Evolutionary conservation across 1,284 basidiomycete genomes (phyloP), one percentile per base, ranked within the genome.

Genomic region (Ganoderma leucocontextum): DNA sequence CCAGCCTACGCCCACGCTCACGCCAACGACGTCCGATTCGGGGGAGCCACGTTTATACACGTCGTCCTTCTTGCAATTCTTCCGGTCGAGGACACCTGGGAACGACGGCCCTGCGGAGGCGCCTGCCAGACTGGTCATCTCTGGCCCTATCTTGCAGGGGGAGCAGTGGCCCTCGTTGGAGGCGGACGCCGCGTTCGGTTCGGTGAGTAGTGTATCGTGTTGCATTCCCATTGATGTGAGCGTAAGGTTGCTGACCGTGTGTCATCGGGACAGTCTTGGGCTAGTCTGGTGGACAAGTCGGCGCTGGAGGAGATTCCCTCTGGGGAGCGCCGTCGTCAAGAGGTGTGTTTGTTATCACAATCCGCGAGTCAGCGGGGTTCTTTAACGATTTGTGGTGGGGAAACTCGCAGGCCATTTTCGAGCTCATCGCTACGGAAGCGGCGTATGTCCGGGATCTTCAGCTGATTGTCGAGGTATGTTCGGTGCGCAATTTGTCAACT

Each of bases 381-480:
- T 25, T 33, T 64, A 47, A 66, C 42, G 29, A 52, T 2, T 35
- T 5, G 22, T 25, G 22, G 22, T 25, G 10, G 22, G 47, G 22
- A 25, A 19, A 36, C 39, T 22, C 59, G 2, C 68, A 91, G 89
- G 90, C 89, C 0, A 97, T 97, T 60, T 98, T 97, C 76, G 96
- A 98, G 80, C 85, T 98, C 59, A 96, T 98, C 73, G 86, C 87
- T 2, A 98, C 96, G 0, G 97, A 98, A 78, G 86, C 84, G 15
- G 88, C 92, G 0, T 98, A 97, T 77, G 95, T 98, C 60, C 87
- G 94, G 33, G 95, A 97, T 79, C 79, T 98, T 57, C 96, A 98
- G 77, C 86, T 97, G 25, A 91, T 96, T 68, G 94, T 98, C 17
- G 93, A 95, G 86, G 95, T 94, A 70, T 60, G 82, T 67, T 19